phyloP scores from a whole-genome alignment of 768 basidiomycete genomes.

The Boletus vermiculosoides region DNA sequence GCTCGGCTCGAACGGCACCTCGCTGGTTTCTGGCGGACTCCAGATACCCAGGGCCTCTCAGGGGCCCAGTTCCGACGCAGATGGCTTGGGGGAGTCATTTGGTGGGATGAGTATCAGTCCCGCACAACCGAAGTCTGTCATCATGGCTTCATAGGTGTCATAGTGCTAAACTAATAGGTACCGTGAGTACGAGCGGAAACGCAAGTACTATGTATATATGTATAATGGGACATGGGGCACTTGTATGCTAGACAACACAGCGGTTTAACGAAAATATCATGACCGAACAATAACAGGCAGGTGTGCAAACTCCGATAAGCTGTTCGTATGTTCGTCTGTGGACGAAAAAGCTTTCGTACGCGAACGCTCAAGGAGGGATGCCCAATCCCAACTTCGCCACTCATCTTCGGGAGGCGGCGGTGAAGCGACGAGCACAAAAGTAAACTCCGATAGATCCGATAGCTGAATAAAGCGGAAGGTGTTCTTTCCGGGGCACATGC shows the following conservation, averaged over 20 bases:
- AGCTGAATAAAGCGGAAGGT: conserved; percentile 51
- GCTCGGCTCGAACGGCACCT: conserved; percentile 3
- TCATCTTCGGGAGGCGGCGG: conserved; percentile 20
- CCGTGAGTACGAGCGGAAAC: background rate
- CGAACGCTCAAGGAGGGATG: conserved; percentile 6
- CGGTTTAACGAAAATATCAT: conserved; percentile 4
- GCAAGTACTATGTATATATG: background rate
- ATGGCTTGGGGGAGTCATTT: conserved; percentile 63
- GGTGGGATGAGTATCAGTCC: conserved; percentile 88
- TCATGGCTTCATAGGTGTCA: conserved; percentile 13
- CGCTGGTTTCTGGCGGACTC: conserved; percentile 14
- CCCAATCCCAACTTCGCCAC: conserved; percentile 28
- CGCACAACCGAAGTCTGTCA: conserved; percentile 26
- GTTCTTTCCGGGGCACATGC: conserved; percentile 45
- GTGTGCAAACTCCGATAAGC: conserved; percentile 20
- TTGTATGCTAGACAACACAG: background rate
- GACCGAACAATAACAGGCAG: conserved; percentile 18
- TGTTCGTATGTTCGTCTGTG: background rate
- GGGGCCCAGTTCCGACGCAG: conserved; percentile 38
- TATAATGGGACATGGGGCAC: background rate
- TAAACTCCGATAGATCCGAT: conserved; percentile 38
- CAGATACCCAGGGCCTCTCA: conserved; percentile 21
- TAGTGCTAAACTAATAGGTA: background rate
- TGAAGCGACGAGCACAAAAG: conserved; percentile 46
- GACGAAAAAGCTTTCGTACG: background rate